A percentile compares a stretch with the other conserved stretches of the same genome.
phyloP scores from a whole-genome alignment of 306 rosid species.

The Urtica urens region DNA sequence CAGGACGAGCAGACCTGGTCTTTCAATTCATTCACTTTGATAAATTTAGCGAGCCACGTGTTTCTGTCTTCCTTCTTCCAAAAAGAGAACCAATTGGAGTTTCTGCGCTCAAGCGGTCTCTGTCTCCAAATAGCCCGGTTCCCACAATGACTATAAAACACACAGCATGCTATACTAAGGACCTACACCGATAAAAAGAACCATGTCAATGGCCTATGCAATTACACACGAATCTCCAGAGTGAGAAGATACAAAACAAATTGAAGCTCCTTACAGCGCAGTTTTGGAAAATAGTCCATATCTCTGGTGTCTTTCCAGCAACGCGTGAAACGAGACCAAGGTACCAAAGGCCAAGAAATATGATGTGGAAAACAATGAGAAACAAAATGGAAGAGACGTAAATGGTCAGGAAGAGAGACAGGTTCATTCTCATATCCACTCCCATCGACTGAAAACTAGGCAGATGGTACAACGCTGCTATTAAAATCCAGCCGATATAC shows the following conservation, averaged over 20 bases:
- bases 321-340: slow-evolving; percentile 93
- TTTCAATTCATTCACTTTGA: slow-evolving; percentile 73
- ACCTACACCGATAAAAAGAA: slow-evolving; percentile 44
- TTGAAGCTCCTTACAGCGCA: slow-evolving; percentile 49
- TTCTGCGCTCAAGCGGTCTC: slow-evolving; percentile 35
- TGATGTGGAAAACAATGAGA: slow-evolving; percentile 74
- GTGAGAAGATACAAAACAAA: slow-evolving; percentile 3
- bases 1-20: slow-evolving; percentile 95
- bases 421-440: slow-evolving; percentile 91
- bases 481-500: slow-evolving; percentile 88
- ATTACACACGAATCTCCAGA: neutral
- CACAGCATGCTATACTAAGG: slow-evolving; percentile 95
- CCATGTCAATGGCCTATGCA: neutral
- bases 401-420: slow-evolving; percentile 74
- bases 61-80: slow-evolving; percentile 75
- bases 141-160: slow-evolving; percentile 96
- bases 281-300: slow-evolving; percentile 76
- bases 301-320: slow-evolving; percentile 88
- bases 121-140: slow-evolving; percentile 72
- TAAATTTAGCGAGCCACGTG: slow-evolving; percentile 71
- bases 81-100: slow-evolving; percentile 54
- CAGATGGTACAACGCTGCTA: slow-evolving; percentile 96
- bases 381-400: slow-evolving; percentile 76
- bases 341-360: slow-evolving; percentile 89
- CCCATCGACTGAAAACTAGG: slow-evolving; percentile 98